Conservation (phyloP, 2,329 filamentous ascomycete species). For the Monosporascus sp. region DNA sequence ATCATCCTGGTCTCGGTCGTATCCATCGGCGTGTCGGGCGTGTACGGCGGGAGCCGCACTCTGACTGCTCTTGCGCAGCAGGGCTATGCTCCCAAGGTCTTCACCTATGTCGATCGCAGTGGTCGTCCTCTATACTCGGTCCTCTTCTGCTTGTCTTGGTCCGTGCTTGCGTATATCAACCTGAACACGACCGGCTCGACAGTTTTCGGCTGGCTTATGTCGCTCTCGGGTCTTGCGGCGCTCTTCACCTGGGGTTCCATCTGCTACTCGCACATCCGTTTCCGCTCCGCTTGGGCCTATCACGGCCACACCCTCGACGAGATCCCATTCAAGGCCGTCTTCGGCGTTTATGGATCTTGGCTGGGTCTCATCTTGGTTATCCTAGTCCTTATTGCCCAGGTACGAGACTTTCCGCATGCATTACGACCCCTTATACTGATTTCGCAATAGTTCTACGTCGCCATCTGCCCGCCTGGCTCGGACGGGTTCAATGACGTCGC, state of each 20-base stretch:
- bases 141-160: conserved; percentile 39
- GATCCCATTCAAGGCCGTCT: conserved; percentile 58
- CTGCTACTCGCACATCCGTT: conserved; percentile 63
- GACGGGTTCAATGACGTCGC: conserved; percentile 28
- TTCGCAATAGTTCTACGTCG: conserved; percentile 36
- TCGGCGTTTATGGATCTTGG: conserved; percentile 59
- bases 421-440: conserved; percentile 1
- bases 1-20: conserved; percentile 54
- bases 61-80: conserved; percentile 54
- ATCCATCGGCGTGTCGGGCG: conserved; percentile 52
- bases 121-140: conserved; percentile 51
- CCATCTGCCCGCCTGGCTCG: conserved; percentile 28
- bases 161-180: conserved; percentile 44
- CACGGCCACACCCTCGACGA: conserved; percentile 60
- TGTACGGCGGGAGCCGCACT: conserved; percentile 55
- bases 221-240: conserved; percentile 58
- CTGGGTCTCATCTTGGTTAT: conserved; percentile 54
- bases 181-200: conserved; percentile 37
- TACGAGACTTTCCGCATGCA: conserved; percentile 16
- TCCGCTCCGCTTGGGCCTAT: conserved; percentile 57
- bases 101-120: conserved; percentile 52
- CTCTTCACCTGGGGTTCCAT: conserved; percentile 68
- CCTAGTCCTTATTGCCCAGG: conserved; percentile 50
- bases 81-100: conserved; percentile 51
- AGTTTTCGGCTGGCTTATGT: conserved; percentile 62